Conservation (phyloP, 345 rosid genomes). For the Pelargonium nanum region DNA sequence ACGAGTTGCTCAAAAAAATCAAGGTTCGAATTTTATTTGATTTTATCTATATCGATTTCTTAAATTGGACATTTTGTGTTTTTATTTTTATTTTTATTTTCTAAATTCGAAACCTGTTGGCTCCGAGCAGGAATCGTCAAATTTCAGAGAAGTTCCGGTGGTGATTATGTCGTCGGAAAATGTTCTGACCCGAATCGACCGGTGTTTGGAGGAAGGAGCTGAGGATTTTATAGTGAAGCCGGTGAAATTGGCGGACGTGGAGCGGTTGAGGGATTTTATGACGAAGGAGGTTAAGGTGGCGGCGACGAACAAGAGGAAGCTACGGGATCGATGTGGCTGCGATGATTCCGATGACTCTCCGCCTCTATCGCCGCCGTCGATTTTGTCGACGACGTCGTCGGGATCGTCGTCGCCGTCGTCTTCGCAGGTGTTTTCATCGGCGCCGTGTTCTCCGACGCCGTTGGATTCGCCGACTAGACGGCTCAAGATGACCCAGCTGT, state of each 20-base stretch:
- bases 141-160: constrained; percentile 64
- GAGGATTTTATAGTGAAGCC: constrained; percentile 86
- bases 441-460: constrained; percentile 43
- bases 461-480: constrained; percentile 42
- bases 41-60: no score
- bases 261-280: constrained; percentile 53
- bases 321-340: constrained; percentile 23
- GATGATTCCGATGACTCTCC: no score
- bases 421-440: constrained; percentile 18
- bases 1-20: constrained; percentile 84
- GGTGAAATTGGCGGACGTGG: constrained; percentile 78
- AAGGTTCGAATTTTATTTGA: constrained; percentile 46
- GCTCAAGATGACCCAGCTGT: constrained; percentile 27
- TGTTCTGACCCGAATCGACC: constrained; percentile 61
- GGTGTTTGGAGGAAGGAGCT: constrained; percentile 98
- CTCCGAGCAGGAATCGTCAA: constrained; percentile 59
- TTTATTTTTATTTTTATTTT: no score
- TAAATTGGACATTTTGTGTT: neutral
- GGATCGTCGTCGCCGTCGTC: constrained; percentile 7
- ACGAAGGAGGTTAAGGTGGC: constrained; percentile 23
- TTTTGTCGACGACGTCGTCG: constrained; percentile 10
- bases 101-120: no score
- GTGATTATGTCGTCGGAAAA: constrained; percentile 97
- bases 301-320: constrained; percentile 52
- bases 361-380: constrained; percentile 11